phyloP scores from a whole-genome alignment of 2,329 filamentous ascomycete species.

The Rutstroemia sp. region DNA sequence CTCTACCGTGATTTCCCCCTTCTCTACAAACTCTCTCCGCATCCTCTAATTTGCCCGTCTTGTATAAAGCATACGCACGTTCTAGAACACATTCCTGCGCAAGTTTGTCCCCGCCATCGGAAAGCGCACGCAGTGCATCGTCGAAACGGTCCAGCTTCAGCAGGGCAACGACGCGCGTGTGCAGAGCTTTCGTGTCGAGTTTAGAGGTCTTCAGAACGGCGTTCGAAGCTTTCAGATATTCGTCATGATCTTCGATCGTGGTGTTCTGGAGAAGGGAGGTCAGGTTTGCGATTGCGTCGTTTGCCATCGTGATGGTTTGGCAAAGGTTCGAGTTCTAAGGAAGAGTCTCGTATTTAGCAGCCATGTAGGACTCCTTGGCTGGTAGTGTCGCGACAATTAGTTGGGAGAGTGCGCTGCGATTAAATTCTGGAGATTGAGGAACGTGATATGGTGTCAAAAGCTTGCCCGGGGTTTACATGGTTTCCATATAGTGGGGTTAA shows the following conservation, averaged over 20 bases:
- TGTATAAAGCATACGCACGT: conserved; percentile 78
- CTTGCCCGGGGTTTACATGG: not conserved
- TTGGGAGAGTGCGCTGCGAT: not conserved
- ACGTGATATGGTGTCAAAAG: conserved; percentile 8
- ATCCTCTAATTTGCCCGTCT: conserved; percentile 60
- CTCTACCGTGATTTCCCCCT: conserved; percentile 16
- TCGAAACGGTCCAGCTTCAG: conserved; percentile 77
- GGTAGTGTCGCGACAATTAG: not conserved
- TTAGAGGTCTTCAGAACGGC: conserved; percentile 56
- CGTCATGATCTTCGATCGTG: conserved; percentile 63
- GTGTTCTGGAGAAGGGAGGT: conserved; percentile 40
- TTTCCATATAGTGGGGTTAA: not conserved
- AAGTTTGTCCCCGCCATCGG: conserved; percentile 53
- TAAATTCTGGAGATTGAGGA: not conserved
- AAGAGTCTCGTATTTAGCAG: not conserved
- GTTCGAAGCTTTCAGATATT: conserved; percentile 59
- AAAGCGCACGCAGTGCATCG: conserved; percentile 64
- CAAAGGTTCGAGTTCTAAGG: not conserved
- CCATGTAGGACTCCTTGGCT: not conserved
- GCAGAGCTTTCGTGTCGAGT: conserved; percentile 49
- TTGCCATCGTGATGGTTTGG: conserved; percentile 19
- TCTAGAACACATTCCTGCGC: conserved; percentile 58
- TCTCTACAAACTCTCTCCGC: conserved; percentile 37
- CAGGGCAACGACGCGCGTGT: conserved; percentile 65
- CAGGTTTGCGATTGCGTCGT: conserved; percentile 27